Evolutionary conservation across 495 filamentous ascomycete species (phyloP), one percentile per base, ranked within the genome.

Genomic region (Aspergillus nanangensis): DNA sequence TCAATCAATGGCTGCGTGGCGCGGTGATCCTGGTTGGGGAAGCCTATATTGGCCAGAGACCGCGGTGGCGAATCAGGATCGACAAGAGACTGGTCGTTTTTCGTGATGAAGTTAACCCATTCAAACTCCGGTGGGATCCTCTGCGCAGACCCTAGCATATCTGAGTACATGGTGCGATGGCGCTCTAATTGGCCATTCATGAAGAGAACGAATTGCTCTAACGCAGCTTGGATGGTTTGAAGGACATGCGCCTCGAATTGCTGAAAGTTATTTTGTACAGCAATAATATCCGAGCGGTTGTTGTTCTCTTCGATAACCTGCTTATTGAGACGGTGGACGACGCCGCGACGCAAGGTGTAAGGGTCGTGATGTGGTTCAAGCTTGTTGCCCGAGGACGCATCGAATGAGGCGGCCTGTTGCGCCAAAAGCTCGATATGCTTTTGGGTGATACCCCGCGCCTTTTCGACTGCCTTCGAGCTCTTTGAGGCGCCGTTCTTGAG

Each of bases 291-390:
- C 57, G 95, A 83, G 34, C 84, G 83, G 66, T 91, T 88, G 70
- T 88, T 91, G 69, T 98, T 98, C 67, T 98, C 93, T 58, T 95
- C 91, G 32, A 86, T 73, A 35, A 97, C 80, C 71, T 98, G 93
- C 68, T 88, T 91, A 72, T 87, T 81, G 14, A 98, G 75, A 21
- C 90, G 80, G 68, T 96, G 75, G 43, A 86, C 69, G 46, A 96
- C 82, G 31, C 87, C 86, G 23, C 90, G 83, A 53, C 84, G 81
- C 38, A 96, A 65, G 40, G 97, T 70, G 63, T 96, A 98, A 13
- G 94, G 93, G 65, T 98, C 93, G 22, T 93, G 79, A 4, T 66
- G 52, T 5, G 83, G 72, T 13, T 82, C 76, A 40, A 85, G 57
- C 60, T 85, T 87, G 56, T 57, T 67, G 17, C 77, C 80, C 8